Evolutionary conservation across 2,329 filamentous ascomycete species (phyloP).

Genomic region (Aureobasidium sp.): DNA sequence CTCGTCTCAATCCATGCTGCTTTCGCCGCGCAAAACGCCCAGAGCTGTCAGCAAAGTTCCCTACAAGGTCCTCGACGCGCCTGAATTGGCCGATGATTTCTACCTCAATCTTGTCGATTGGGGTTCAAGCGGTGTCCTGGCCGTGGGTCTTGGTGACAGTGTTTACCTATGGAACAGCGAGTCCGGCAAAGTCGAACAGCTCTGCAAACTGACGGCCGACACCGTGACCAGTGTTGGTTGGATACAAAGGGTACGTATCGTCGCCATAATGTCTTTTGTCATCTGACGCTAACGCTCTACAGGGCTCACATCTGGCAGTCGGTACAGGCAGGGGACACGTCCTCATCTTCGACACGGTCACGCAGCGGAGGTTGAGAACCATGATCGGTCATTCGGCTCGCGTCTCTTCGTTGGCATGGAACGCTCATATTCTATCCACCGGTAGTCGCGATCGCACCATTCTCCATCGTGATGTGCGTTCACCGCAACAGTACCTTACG

Average conservation of each 20-base stretch:
- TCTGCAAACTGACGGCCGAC: constrained; percentile 88
- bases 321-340: constrained; percentile 91
- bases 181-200: constrained; percentile 81
- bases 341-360: constrained; percentile 95
- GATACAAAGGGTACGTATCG: constrained; percentile 67
- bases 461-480: constrained; percentile 89
- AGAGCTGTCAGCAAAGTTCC: constrained; percentile 91
- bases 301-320: constrained; percentile 88
- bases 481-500: constrained; percentile 79
- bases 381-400: constrained; percentile 96
- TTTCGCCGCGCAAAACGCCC: constrained; percentile 81
- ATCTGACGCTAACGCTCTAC: not conserved
- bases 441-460: constrained; percentile 90
- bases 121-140: constrained; percentile 90
- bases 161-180: constrained; percentile 99
- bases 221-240: constrained; percentile 94
- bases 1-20: constrained; percentile 84
- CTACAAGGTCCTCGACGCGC: constrained; percentile 94
- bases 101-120: constrained; percentile 97
- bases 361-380: constrained; percentile 72
- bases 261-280: not conserved
- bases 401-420: constrained; percentile 93
- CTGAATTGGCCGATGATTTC: constrained; percentile 93
- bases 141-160: constrained; percentile 82
- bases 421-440: constrained; percentile 92